Evolutionary conservation across 225 moss, liverwort and hornwort genomes (phyloP).

Genomic region (Sphagnum tenellum): DNA sequence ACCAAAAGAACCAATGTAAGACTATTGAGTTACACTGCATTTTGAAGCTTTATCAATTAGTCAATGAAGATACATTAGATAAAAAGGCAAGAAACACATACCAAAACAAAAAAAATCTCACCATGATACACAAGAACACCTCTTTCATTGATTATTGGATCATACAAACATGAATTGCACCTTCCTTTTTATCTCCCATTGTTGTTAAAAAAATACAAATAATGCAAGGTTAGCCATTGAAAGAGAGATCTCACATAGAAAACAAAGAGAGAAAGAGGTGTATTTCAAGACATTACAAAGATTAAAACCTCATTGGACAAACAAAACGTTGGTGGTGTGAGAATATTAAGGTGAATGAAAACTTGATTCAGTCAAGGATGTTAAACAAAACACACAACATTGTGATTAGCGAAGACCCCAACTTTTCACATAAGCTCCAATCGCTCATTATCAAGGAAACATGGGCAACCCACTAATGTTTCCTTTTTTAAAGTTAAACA

Average conservation of each 20-base stretch:
- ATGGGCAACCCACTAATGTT: slow-evolving; percentile 69
- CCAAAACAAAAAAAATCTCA: slow-evolving; percentile 34
- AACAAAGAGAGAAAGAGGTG: no score
- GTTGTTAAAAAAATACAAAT: slow-evolving; percentile 77
- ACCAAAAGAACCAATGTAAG: background rate
- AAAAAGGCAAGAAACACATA: background rate
- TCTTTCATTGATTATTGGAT: slow-evolving; percentile 82
- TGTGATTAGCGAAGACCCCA: slow-evolving; percentile 76
- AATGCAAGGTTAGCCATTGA: background rate
- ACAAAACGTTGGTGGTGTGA: no score
- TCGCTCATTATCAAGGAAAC: slow-evolving; percentile 57
- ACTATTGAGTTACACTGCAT: no score
- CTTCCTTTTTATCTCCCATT: slow-evolving; percentile 72
- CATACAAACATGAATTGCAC: slow-evolving; percentile 73
- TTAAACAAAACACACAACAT: slow-evolving; percentile 78
- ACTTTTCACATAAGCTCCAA: slow-evolving; percentile 81
- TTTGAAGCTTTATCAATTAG: background rate
- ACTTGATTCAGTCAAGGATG: slow-evolving; percentile 97
- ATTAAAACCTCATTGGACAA: no score
- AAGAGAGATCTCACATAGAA: no score
- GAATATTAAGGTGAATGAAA: no score
- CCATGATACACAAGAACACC: slow-evolving; percentile 82
- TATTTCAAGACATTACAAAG: no score
- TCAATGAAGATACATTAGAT: background rate
- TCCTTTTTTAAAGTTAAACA: no score